Evolutionary conservation across 2,329 filamentous ascomycete genomes (phyloP).

Genomic region (Ascochyta fabae): DNA sequence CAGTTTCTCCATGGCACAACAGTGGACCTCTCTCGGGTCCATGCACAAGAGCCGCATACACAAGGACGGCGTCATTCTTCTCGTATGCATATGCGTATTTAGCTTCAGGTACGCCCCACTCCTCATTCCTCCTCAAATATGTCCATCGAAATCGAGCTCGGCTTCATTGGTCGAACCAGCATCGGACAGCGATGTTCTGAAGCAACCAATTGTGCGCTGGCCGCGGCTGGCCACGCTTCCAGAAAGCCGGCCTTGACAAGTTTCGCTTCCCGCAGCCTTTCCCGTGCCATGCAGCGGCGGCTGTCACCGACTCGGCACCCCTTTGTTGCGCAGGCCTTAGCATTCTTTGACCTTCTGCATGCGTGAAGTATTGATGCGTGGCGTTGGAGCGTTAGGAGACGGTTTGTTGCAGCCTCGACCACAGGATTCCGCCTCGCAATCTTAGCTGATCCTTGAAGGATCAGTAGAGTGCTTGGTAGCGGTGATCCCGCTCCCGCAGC

Average conservation of each 20-base stretch:
- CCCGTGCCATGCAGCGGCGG: conserved; percentile 14
- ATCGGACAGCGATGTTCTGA: conserved; percentile 1
- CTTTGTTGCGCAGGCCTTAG: conserved; percentile 1
- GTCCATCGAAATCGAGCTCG: conserved; percentile 16
- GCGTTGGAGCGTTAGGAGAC: conserved; percentile 4
- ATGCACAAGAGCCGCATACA: neutral
- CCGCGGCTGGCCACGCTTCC: conserved; percentile 6
- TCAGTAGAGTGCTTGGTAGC: conserved; percentile 14
- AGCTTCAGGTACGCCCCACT: conserved; percentile 17
- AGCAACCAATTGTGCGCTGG: conserved; percentile 13
- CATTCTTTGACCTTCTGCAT: conserved; percentile 5
- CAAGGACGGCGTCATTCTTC: conserved; percentile 7
- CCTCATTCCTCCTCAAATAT: conserved; percentile 11
- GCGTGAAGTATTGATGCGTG: conserved; percentile 1
- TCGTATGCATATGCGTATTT: neutral
- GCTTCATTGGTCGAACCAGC: conserved; percentile 13
- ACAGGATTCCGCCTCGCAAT: conserved; percentile 19
- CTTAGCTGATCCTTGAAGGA: conserved; percentile 10
- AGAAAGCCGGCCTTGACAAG: conserved; percentile 2
- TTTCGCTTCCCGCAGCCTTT: conserved; percentile 8
- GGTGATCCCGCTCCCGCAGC: conserved; percentile 19
- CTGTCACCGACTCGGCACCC: conserved; percentile 2
- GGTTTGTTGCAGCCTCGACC: conserved; percentile 9
- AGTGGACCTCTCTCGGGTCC: conserved; percentile 3
- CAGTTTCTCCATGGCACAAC: conserved; percentile 17